phyloP scores from a whole-genome alignment of 805 yeast species.

The Candida saitoana region DNA sequence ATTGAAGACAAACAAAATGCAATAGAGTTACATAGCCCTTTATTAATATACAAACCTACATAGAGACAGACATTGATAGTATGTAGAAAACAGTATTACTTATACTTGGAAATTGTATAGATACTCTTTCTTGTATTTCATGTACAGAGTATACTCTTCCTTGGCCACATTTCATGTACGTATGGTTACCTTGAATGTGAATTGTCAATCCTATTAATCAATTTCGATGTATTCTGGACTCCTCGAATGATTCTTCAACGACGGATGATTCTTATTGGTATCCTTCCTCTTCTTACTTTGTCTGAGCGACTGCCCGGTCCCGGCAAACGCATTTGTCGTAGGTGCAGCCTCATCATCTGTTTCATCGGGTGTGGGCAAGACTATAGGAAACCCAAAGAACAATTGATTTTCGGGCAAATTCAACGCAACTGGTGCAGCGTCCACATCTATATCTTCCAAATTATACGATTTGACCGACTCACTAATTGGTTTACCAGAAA shows the following conservation, averaged over 20 bases:
- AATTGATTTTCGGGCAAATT: constrained; percentile 78
- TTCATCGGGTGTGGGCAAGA: constrained; percentile 36
- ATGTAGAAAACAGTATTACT: no score
- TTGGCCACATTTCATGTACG: no score
- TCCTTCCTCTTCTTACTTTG: constrained; percentile 68
- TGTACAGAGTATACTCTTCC: no score
- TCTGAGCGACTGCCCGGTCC: constrained; percentile 75
- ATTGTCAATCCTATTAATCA: constrained; percentile 50
- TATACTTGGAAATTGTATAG: no score
- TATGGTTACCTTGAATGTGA: no score
- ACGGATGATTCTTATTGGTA: constrained; percentile 41
- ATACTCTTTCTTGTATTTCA: no score
- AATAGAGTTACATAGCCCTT: no score
- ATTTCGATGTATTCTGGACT: constrained; percentile 81
- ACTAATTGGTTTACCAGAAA: constrained; percentile 56
- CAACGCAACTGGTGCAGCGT: constrained; percentile 69
- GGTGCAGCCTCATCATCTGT: constrained; percentile 27
- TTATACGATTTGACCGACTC: constrained; percentile 22
- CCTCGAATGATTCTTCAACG: constrained; percentile 59
- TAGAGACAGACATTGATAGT: no score
- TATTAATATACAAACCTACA: no score
- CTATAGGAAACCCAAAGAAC: constrained; percentile 88
- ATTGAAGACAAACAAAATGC: no score
- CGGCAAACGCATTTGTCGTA: constrained; percentile 42
- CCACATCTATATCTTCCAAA: constrained; percentile 44